Base-by-base conservation (phyloP, 257 asterid genomes). In the Capsicum baccatum region DNA sequence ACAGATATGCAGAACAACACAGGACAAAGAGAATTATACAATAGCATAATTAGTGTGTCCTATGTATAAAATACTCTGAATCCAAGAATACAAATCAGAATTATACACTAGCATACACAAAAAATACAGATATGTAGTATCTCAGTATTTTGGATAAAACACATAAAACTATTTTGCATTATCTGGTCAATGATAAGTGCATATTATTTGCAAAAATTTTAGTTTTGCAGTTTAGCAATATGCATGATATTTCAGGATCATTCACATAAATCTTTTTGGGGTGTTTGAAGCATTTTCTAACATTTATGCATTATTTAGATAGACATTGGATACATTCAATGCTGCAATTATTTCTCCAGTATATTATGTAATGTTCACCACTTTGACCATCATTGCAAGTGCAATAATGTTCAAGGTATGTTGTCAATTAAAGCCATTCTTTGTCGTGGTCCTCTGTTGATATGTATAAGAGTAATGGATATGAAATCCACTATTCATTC, bases 301-400 rank as follows among this genome's bases (percentile, higher is more conserved):
- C 80, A n/a, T 84, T 16, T 35, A 78, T 44, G 35, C n/a, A 42
- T 10, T 67, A 35, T 85, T 82, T 86, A 44, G 83, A 47, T 90
- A 95, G 98, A 98, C 98, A 44, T 93, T 95, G 35, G 98, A 94
- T 84, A 92, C 97, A 26, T 95, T 95, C 93, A 91, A 90, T 83
- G 90, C 98, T 0, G 95, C 98, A 50, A 87, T 95, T 19, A 98
- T 95, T 81, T 95, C 98, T 85, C 98, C 98, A 39, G 89, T 95
- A 87, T 92, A 95, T 82, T 95, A 94, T 66, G 98, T 95, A 83
- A 90, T 94, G 98, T 94, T 95, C 92, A 95, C 98, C 79, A 92
- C 98, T 50, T 91, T 95, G 84, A 95, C 98, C 8, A 94, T 94
- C n/a, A 81, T 88, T 26, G 98, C 98, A 26, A 95, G 97, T n/a